These are phyloP conservation scores for Wickerhamomyces bisporus DNA, from an alignment of 805 yeast genomes.

Conservation along the genomic window DNA sequence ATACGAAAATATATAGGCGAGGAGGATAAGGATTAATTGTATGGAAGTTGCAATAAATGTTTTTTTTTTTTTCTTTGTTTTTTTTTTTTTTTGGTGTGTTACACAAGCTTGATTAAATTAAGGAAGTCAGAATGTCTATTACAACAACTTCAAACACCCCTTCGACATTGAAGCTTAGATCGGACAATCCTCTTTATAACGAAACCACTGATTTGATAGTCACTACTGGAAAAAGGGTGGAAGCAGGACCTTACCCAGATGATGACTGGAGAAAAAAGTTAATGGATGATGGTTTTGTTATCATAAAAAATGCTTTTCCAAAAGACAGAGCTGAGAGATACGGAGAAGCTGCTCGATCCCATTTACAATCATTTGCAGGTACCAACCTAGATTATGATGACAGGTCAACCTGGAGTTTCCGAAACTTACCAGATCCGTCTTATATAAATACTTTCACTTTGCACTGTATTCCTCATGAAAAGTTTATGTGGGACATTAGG, in stretches of 20 bases:
- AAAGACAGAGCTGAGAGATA: conserved; percentile 18
- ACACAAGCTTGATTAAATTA: too few species aligned
- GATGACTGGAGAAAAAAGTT: conserved; percentile 4
- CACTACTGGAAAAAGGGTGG: not conserved
- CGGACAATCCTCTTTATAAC: not conserved
- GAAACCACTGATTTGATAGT: not conserved
- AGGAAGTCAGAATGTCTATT: too few species aligned
- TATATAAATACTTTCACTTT: conserved; percentile 11
- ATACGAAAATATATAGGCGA: too few species aligned
- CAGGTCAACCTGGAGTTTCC: conserved; percentile 21
- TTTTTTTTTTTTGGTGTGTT: too few species aligned
- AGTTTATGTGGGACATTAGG: conserved; percentile 27
- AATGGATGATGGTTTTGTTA: conserved; percentile 20
- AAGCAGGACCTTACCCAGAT: not conserved
- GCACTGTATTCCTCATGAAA: conserved; percentile 22
- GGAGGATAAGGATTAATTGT: too few species aligned
- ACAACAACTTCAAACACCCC: too few species aligned
- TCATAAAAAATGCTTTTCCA: conserved; percentile 22
- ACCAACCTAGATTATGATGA: conserved; percentile 18
- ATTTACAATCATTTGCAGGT: conserved; percentile 18
- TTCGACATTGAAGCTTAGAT: too few species aligned
- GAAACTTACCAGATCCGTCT: conserved; percentile 20
- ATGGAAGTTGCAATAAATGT: too few species aligned
- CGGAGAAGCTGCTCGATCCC: conserved; percentile 16
- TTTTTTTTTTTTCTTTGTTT: too few species aligned